These are phyloP conservation scores for Pisolithus microcarpus DNA, from an alignment of 768 basidiomycete genomes.

Conservation along the genomic window DNA sequence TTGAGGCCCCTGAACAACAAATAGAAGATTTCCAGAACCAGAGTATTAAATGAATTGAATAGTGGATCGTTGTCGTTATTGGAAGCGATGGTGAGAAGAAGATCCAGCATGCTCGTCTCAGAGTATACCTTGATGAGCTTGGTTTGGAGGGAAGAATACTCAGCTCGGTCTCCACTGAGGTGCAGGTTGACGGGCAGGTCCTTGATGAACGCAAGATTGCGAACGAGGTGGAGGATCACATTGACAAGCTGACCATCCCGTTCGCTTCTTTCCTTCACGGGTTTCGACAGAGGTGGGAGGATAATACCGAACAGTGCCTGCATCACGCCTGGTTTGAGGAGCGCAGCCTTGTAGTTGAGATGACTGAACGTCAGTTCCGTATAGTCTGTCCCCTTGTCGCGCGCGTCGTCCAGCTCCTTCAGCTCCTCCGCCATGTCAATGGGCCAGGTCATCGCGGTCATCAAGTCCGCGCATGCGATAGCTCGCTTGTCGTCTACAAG, in stretches of 20 bases:
- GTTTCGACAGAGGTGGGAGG: conserved; percentile 71
- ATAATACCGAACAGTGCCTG: conserved; percentile 68
- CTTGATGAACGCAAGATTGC: conserved; percentile 92
- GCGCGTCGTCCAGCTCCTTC: conserved; percentile 78
- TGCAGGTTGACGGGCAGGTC: conserved; percentile 71
- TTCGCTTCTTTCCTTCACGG: conserved; percentile 58
- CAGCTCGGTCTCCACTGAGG: conserved; percentile 70
- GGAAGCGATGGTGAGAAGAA: conserved; percentile 80
- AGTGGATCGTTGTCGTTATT: conserved; percentile 71
- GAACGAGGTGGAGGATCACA: conserved; percentile 79
- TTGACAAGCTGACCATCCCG: conserved; percentile 84
- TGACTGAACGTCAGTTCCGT: conserved; percentile 77
- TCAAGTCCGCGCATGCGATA: conserved; percentile 77
- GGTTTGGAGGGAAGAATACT: conserved; percentile 72
- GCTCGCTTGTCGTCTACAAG: conserved; percentile 77
- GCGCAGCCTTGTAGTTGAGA: conserved; percentile 78
- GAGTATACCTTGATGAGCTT: conserved; percentile 65
- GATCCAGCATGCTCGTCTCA: conserved; percentile 64
- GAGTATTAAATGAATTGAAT: conserved; percentile 80
- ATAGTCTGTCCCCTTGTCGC: conserved; percentile 81
- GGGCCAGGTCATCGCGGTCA: conserved; percentile 99
- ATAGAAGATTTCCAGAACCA: conserved; percentile 90
- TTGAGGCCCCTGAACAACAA: conserved; percentile 78
- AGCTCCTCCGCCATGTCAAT: conserved; percentile 93
- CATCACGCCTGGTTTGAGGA: conserved; percentile 58